Base-by-base conservation (phyloP, 176 grass and related monocot genomes). In the Musa itinerans region DNA sequence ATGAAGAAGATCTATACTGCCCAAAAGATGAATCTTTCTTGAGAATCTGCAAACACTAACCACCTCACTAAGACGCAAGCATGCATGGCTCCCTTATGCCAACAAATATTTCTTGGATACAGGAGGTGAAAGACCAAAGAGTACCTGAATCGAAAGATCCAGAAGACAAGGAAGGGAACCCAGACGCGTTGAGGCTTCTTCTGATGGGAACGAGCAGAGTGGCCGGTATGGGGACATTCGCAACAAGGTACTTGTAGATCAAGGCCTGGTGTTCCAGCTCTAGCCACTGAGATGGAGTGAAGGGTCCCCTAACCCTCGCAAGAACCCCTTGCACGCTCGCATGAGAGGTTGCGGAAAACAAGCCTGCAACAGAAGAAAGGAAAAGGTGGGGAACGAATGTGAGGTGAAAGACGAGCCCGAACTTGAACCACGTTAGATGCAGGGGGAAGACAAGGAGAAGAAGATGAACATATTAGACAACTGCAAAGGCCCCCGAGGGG, bases 211-310 rank as follows among this genome's bases (percentile, higher is more conserved):
- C 73, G 74, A 96, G 89, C 34, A 96, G 87, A 74, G 81, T 88
- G 50, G 87, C 84, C 68, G 93, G 93, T 64, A 96, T 87, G 1
- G 93, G 87, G 0, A 82, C 87, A 72, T 89, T 92, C 9, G 89
- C 93, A 72, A 85, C 84, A 56, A 96, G 79, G 59, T 96, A 90
- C 75, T 92, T 96, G 87, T 92, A 96, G 26, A 92, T 92, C 69
- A 96, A 88, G 9, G 89, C 93, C 70, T 94, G 95, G 56, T 89
- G 90, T 50, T 93, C 95, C 65, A 99, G 83, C 68, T 96, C 93
- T 87, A 93, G 87, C 90, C 95, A 99, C 81, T 99, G 95, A 7
- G 91, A 89, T 14, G 95, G 95, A 17, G 90, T 94, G 81, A 99
- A 94, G 22, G 88, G 86, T 69, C 86, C 86, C 81, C 88, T 94